A percentile compares a stretch with the other conserved stretches of the same genome.
Evolutionary conservation across 2,329 filamentous ascomycete species (phyloP).

Genomic region (Aspergillus nomiae): DNA sequence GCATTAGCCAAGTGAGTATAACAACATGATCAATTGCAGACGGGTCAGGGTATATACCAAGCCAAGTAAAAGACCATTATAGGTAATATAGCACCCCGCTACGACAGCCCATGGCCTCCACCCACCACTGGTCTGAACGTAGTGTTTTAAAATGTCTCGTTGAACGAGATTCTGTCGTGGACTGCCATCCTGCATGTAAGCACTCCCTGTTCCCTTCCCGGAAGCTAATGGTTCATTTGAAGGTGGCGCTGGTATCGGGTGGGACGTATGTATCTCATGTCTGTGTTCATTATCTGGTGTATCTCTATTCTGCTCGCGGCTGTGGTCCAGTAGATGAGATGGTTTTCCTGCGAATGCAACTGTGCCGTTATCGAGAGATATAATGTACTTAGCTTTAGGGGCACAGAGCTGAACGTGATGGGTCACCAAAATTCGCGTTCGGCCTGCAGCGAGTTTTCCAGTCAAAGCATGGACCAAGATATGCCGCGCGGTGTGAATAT

Average conservation of each 20-base stretch:
- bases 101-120: neutral
- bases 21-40: neutral
- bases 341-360: neutral
- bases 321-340: neutral
- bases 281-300: neutral
- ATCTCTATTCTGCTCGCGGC: neutral
- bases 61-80: neutral
- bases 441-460: slow-evolving; percentile 65
- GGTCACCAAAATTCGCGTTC: slow-evolving; percentile 76
- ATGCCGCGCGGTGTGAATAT: slow-evolving; percentile 75
- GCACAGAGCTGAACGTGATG: slow-evolving; percentile 74
- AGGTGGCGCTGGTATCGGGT: neutral
- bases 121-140: neutral
- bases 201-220: neutral
- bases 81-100: neutral
- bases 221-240: neutral
- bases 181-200: neutral
- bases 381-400: slow-evolving; percentile 63
- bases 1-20: neutral
- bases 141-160: neutral
- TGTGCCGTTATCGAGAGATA: neutral
- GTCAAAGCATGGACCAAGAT: slow-evolving; percentile 74
- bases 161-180: neutral
- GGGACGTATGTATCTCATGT: neutral
- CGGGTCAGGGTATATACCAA: neutral